Evolutionary conservation across 1,284 basidiomycete species (phyloP).

Genomic region (Boletus nobilissimus): DNA sequence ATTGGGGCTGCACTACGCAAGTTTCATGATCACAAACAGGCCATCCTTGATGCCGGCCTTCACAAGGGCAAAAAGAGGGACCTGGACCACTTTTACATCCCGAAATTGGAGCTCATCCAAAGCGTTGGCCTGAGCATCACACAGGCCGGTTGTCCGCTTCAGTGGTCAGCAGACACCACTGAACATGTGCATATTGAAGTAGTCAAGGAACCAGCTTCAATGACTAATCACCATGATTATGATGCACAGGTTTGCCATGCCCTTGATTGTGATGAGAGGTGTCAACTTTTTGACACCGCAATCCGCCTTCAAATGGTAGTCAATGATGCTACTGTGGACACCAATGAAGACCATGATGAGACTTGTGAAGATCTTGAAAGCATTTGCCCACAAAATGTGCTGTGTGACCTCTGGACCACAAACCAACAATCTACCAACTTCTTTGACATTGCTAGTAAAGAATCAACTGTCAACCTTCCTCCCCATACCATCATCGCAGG

Average conservation of each 20-base stretch:
- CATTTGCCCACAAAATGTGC: too few relatives aligned
- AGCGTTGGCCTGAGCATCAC: background rate
- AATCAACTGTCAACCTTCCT: background rate
- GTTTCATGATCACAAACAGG: background rate
- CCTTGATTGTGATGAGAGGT: background rate
- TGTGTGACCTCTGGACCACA: background rate
- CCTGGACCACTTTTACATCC: background rate
- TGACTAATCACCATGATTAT: background rate
- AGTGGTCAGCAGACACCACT: background rate
- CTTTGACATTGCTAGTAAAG: too few relatives aligned
- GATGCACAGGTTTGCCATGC: background rate
- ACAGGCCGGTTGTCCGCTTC: background rate
- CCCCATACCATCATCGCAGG: background rate
- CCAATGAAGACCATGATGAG: too few relatives aligned
- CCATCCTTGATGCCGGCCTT: background rate
- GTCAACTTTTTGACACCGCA: background rate
- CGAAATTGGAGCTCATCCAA: background rate
- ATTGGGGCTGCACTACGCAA: background rate
- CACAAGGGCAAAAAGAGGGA: background rate
- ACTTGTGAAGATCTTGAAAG: too few relatives aligned
- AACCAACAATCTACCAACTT: too few relatives aligned
- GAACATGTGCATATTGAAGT: background rate
- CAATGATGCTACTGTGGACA: too few relatives aligned
- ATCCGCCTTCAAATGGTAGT: too few relatives aligned
- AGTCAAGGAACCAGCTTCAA: background rate